Evolutionary conservation across 306 rosid species (phyloP).

Genomic region (Rubus idaeus): DNA sequence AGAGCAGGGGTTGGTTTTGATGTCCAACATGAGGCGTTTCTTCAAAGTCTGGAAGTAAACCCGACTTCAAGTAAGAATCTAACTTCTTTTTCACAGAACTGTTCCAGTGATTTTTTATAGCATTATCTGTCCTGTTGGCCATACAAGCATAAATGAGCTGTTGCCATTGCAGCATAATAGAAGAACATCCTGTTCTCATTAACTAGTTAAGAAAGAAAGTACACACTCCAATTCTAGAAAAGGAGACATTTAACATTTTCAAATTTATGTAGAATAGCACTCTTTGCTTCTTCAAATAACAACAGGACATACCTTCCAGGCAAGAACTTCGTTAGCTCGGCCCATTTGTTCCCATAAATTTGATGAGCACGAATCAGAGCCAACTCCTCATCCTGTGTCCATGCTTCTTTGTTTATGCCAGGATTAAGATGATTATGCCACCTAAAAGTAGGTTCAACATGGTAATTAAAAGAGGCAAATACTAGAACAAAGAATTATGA

Average conservation of each 20-base stretch:
- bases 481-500: background rate
- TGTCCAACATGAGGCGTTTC: conserved; percentile 55
- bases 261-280: background rate
- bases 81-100: conserved; percentile 97
- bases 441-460: conserved; percentile 44
- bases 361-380: conserved; percentile 94
- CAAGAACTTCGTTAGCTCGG: conserved; percentile 85
- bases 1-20: conserved; percentile 47
- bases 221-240: background rate
- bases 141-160: conserved; percentile 29
- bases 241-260: background rate
- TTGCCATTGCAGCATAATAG: conserved; percentile 5
- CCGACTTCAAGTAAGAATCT: conserved; percentile 95
- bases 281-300: conserved; percentile 10
- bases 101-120: conserved; percentile 99
- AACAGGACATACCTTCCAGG: conserved; percentile 76
- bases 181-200: background rate
- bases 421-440: conserved; percentile 99
- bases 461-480: background rate
- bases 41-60: conserved; percentile 70
- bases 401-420: conserved; percentile 92
- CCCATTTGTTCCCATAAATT: conserved; percentile 94
- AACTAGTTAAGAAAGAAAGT: background rate
- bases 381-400: conserved; percentile 97
- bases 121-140: conserved; percentile 95